Evolutionary conservation across 257 asterid species (phyloP).

Genomic region (Solanum rostratum): DNA sequence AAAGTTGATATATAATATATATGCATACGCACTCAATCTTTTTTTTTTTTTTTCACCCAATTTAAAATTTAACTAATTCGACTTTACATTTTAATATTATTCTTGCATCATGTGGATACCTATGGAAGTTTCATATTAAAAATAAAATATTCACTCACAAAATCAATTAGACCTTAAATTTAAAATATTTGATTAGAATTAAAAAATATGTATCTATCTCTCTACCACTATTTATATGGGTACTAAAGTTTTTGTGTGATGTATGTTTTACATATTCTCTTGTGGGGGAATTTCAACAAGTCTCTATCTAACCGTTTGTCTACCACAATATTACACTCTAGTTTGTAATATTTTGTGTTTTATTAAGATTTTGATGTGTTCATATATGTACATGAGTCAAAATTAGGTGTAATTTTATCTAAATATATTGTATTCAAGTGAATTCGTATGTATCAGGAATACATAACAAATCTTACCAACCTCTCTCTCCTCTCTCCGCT

Average conservation of each 20-base stretch:
- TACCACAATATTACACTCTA: no score
- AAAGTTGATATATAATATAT: not conserved
- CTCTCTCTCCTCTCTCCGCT: no score
- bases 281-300: not conserved
- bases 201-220: not conserved
- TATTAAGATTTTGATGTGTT: no score
- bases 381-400: no score
- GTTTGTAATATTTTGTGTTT: no score
- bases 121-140: not conserved
- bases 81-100: no score
- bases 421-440: no score
- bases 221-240: not conserved
- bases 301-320: not conserved
- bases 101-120: no score
- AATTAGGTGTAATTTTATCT: no score
- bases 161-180: rapidly evolving
- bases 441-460: no score
- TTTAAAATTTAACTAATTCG: not conserved
- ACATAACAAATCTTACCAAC: no score
- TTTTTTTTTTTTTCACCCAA: not conserved
- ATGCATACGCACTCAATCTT: not conserved
- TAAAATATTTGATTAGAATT: not conserved
- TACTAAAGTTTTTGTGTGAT: not conserved
- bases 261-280: not conserved
- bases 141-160: not conserved